These are phyloP conservation scores for Kazachstania bromeliacearum DNA, from an alignment of 805 yeast genomes.

Conservation along the genomic window DNA sequence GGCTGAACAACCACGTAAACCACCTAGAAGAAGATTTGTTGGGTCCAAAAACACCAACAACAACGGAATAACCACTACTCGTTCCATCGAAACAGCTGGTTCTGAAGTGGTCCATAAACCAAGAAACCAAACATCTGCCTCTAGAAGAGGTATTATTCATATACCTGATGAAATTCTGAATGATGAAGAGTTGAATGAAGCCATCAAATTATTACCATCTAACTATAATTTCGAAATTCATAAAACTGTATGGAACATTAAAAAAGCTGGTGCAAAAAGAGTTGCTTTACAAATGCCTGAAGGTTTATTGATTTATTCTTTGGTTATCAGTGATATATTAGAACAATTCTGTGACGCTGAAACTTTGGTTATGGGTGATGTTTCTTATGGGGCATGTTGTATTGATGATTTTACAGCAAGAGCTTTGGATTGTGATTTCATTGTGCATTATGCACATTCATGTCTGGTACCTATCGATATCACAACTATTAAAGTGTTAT, in stretches of 20 bases:
- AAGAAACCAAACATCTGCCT: slow-evolving; percentile 24
- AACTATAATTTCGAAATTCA: slow-evolving; percentile 95
- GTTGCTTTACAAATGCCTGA: slow-evolving; percentile 98
- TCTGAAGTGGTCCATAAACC: slow-evolving; percentile 22
- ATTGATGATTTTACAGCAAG: slow-evolving; percentile 94
- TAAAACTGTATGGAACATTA: slow-evolving; percentile 89
- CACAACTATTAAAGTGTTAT: slow-evolving; percentile 83
- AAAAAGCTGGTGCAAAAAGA: slow-evolving; percentile 61
- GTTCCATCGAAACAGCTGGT: slow-evolving; percentile 7
- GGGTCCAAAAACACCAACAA: slow-evolving; percentile 37
- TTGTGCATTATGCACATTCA: slow-evolving; percentile 95
- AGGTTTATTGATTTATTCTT: slow-evolving; percentile 79
- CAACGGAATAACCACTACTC: slow-evolving; percentile 21
- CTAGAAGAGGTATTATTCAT: slow-evolving; percentile 66
- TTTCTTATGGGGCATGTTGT: slow-evolving; percentile 97
- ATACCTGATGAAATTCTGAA: slow-evolving; percentile 79
- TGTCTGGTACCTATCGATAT: slow-evolving; percentile 93
- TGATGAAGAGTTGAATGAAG: slow-evolving; percentile 75
- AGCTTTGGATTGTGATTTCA: slow-evolving; percentile 85
- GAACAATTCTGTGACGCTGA: slow-evolving; percentile 86
- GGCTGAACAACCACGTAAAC: not conserved
- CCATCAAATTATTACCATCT: slow-evolving; percentile 71
- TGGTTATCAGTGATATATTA: slow-evolving; percentile 82
- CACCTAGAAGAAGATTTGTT: slow-evolving; percentile 50
- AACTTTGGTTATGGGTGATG: slow-evolving; percentile 95